Percentiles rank a stretch among this genome's conserved stretches.
Conservation (phyloP, 495 filamentous ascomycete genomes). For the Elaphomyces granulatus region DNA sequence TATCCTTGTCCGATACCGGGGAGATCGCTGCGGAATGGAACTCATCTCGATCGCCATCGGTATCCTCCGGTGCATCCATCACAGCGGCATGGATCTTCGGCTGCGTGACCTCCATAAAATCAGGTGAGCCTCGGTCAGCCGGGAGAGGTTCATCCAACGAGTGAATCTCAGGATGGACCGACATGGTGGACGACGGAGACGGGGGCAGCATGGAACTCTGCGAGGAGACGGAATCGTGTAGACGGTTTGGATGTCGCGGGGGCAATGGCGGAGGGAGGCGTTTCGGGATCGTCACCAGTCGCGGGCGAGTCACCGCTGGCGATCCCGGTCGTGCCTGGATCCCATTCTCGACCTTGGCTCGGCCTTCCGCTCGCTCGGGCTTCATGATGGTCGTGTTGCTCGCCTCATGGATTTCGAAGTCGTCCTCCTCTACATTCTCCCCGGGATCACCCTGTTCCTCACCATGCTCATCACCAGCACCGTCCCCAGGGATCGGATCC, state of each 20-base stretch:
- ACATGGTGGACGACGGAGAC: constrained; percentile 11
- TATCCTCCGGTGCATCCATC: no score
- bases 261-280: constrained; percentile 51
- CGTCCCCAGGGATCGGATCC: constrained; percentile 14
- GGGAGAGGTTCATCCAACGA: background rate
- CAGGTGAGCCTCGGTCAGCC: no score
- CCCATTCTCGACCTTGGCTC: constrained; percentile 21
- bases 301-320: constrained; percentile 38
- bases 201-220: constrained; percentile 5
- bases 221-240: constrained; percentile 12
- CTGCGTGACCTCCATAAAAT: no score
- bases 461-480: constrained; percentile 15
- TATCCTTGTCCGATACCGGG: no score
- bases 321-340: constrained; percentile 29
- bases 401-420: constrained; percentile 30
- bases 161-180: constrained; percentile 5
- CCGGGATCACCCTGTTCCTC: constrained; percentile 5
- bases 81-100: no score
- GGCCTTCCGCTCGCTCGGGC: constrained; percentile 35
- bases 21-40: no score
- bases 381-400: constrained; percentile 31
- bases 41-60: no score
- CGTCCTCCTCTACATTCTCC: constrained; percentile 16
- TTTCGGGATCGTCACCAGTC: constrained; percentile 60
- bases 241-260: constrained; percentile 40